phyloP scores from a whole-genome alignment of 495 filamentous ascomycete species.

The Penicillium ochrochloron region DNA sequence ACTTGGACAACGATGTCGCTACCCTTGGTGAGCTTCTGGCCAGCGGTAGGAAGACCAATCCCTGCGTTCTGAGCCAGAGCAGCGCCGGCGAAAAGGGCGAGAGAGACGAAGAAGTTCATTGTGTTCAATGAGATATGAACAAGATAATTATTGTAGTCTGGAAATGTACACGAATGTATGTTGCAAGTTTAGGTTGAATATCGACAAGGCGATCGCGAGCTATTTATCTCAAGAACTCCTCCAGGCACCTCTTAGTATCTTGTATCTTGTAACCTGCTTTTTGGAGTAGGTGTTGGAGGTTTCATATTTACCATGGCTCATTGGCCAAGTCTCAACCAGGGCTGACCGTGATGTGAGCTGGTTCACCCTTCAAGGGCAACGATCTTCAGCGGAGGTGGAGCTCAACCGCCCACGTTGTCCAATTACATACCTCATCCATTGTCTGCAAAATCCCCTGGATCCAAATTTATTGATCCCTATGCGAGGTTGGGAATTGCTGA shows the following conservation, averaged over 20 bases:
- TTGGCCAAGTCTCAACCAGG: conserved; percentile 29
- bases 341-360: conserved; percentile 21
- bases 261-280: neutral
- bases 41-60: conserved; percentile 64
- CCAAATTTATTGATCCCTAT: conserved; percentile 9
- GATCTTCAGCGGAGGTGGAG: conserved; percentile 14
- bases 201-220: neutral
- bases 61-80: conserved; percentile 69
- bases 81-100: conserved; percentile 30
- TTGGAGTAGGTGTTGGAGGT: conserved; percentile 5
- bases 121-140: conserved; percentile 10
- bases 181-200: neutral
- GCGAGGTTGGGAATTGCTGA: conserved; percentile 10
- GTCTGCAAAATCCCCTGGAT: neutral
- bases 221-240: conserved; percentile 11
- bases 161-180: neutral
- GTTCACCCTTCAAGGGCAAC: conserved; percentile 10
- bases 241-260: neutral
- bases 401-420: neutral
- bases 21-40: conserved; percentile 25
- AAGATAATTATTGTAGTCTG: conserved; percentile 1
- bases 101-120: conserved; percentile 34
- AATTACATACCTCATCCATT: neutral
- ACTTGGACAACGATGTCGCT: conserved; percentile 35
- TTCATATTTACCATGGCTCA: conserved; percentile 18